Base-by-base conservation (phyloP, 2,329 filamentous ascomycete species). In the Beauveria asiatica region DNA sequence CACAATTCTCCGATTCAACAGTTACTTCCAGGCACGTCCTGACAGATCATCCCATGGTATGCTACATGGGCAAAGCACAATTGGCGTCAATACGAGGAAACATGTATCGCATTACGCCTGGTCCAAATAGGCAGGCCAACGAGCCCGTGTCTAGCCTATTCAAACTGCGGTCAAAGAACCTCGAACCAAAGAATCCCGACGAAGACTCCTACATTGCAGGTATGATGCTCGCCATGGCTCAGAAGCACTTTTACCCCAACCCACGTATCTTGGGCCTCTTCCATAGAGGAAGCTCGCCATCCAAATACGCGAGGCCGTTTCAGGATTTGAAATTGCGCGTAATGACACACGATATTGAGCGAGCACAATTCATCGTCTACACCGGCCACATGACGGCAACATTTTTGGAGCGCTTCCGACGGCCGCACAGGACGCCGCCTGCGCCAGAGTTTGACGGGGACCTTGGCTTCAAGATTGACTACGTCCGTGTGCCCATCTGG, bases 201-300 rank as follows among this genome's bases (percentile, higher is more conserved):
- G 77, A 81, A 52, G 82, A 85, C 65, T 72, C 78, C 0, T 78
- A 81, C 60, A 73, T 83, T 41, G 72, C 81, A 5, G 80, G 76
- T 21, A 74, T 78, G 48, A 78, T 84, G 60, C 65, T 85, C 13
- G 78, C 79, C 51, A 81, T 85, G 78, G 83, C 83, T 8, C 83
- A 85, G 65, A 73, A 75, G 9, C 75, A 80, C 51, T 81, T 81
- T 60, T 83, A 84, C 65, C 21, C 64, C 63, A 10, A 39, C 46
- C 19, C 69, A 4, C 48, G n/a, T 5, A 7, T 68, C 17, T 37
- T 62, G 19, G 48, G 63, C 16, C 64, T 64, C 1, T 61, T 62
- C 10, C 64, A 66, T 27, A 66, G 65, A 57, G 67, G 69, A 10
- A 13, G 68, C 69, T 3, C 68, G 67, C 25, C 70, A 69, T 58